These are phyloP conservation scores for Thalassiosira livingstoniorum DNA, from an alignment of 352 stramenopile species.

Conservation along the genomic window DNA sequence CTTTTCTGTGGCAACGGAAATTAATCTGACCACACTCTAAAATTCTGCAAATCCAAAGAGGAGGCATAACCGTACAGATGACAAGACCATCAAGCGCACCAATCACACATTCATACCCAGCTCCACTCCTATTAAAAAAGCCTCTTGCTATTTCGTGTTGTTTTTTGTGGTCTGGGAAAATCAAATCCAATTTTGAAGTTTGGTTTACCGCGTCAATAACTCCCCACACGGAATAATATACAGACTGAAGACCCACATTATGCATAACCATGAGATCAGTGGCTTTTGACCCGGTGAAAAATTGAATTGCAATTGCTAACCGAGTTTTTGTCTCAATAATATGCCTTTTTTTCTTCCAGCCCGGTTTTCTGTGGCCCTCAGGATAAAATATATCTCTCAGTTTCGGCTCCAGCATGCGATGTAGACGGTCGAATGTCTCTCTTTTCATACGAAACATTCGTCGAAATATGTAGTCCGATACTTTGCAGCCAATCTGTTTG, in stretches of 20 bases:
- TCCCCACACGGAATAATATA: neutral
- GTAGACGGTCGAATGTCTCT: neutral
- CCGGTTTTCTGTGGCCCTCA: neutral
- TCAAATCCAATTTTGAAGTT: neutral
- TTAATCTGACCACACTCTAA: constrained; percentile 5
- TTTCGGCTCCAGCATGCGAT: neutral
- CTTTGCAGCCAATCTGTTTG: too few species aligned
- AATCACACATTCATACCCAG: constrained; percentile 19
- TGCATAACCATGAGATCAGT: constrained; percentile 1
- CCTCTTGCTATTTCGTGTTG: constrained; percentile 17
- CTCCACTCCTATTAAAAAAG: constrained; percentile 7
- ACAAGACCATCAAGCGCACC: constrained; percentile 28
- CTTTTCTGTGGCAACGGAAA: constrained; percentile 37
- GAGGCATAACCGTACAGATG: constrained; percentile 7
- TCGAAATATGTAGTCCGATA: neutral
- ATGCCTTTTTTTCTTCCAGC: neutral
- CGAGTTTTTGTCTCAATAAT: neutral
- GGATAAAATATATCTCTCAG: neutral
- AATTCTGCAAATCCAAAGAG: neutral
- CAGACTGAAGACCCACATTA: neutral
- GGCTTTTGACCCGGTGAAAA: neutral
- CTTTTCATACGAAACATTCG: neutral
- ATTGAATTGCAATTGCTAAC: neutral
- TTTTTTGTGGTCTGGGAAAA: constrained; percentile 1
- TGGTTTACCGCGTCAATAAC: constrained; percentile 1